Percentiles rank a stretch among this genome's conserved stretches.
These are phyloP conservation scores for Cajanus cajan DNA, from an alignment of 306 rosid species.

Conservation along the genomic window DNA sequence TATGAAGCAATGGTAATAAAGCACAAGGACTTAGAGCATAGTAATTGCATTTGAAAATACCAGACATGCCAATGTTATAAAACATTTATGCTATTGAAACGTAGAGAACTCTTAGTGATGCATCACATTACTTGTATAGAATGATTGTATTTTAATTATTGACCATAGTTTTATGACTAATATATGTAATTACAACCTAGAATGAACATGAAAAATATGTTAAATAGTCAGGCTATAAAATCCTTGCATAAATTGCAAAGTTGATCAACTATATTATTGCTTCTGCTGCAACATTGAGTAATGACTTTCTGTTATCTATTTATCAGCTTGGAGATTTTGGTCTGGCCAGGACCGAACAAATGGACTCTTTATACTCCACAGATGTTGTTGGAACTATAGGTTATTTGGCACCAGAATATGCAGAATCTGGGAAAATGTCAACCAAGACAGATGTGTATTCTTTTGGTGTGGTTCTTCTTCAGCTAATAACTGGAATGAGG, in stretches of 20 bases:
- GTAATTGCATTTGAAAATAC: constrained; percentile 4
- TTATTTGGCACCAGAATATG: constrained; percentile 87
- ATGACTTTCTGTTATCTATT: background rate
- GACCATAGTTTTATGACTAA: background rate
- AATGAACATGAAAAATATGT: background rate
- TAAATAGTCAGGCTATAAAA: background rate
- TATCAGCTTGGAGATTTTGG: constrained; percentile 85
- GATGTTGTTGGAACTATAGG: constrained; percentile 70
- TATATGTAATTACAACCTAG: background rate
- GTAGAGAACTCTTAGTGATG: background rate
- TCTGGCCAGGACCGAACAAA: constrained; percentile 54
- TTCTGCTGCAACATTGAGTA: background rate
- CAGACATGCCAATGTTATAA: background rate
- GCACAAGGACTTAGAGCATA: background rate
- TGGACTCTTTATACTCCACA: constrained; percentile 39
- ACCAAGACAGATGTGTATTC: constrained; percentile 83
- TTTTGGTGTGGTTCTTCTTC: constrained; percentile 71
- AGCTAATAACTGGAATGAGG: constrained; percentile 71
- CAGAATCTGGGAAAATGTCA: constrained; percentile 69
- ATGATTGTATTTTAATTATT: background rate
- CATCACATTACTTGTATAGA: background rate
- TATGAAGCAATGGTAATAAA: constrained; percentile 60
- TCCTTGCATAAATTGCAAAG: background rate
- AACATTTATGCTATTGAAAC: background rate
- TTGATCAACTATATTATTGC: background rate